These are phyloP conservation scores for Sabuloglossum arenarium DNA, from an alignment of 495 filamentous ascomycete genomes.

Conservation along the genomic window DNA sequence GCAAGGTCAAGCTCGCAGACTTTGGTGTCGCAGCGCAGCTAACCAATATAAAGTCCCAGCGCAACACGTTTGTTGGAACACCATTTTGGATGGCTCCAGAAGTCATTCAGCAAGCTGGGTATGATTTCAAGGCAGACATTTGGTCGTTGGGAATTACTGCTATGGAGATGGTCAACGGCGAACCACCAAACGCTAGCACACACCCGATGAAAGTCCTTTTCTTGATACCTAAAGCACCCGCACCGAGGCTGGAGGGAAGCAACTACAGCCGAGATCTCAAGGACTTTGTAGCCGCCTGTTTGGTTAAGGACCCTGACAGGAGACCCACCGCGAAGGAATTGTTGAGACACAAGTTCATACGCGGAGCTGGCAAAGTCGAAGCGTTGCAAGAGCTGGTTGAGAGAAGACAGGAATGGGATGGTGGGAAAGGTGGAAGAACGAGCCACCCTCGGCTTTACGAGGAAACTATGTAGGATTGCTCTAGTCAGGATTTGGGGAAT, in stretches of 20 bases:
- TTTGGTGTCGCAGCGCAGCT: constrained; percentile 95
- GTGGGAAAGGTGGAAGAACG: constrained; percentile 32
- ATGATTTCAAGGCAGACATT: constrained; percentile 94
- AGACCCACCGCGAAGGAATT: constrained; percentile 75
- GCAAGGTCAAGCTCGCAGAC: constrained; percentile 90
- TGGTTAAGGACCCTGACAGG: constrained; percentile 74
- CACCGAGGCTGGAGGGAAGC: constrained; percentile 60
- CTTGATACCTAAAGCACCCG: constrained; percentile 77
- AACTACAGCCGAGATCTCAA: constrained; percentile 79
- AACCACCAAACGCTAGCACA: constrained; percentile 73
- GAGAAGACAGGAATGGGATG: constrained; percentile 61
- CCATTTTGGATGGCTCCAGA: constrained; percentile 99
- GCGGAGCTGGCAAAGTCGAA: constrained; percentile 64
- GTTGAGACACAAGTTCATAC: constrained; percentile 77
- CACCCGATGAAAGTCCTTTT: constrained; percentile 99
- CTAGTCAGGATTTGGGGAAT: neutral
- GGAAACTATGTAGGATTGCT: constrained; percentile 45
- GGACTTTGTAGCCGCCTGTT: constrained; percentile 75
- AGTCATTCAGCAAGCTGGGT: constrained; percentile 91
- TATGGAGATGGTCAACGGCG: constrained; percentile 79
- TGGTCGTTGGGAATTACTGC: constrained; percentile 96
- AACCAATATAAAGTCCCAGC: constrained; percentile 92
- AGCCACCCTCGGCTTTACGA: constrained; percentile 64
- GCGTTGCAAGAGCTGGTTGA: constrained; percentile 71
- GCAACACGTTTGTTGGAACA: constrained; percentile 96